A percentile compares a stretch with the other conserved stretches of the same genome.
phyloP scores from a whole-genome alignment of 2,329 filamentous ascomycete genomes.

The Pseudopithomyces maydicus region DNA sequence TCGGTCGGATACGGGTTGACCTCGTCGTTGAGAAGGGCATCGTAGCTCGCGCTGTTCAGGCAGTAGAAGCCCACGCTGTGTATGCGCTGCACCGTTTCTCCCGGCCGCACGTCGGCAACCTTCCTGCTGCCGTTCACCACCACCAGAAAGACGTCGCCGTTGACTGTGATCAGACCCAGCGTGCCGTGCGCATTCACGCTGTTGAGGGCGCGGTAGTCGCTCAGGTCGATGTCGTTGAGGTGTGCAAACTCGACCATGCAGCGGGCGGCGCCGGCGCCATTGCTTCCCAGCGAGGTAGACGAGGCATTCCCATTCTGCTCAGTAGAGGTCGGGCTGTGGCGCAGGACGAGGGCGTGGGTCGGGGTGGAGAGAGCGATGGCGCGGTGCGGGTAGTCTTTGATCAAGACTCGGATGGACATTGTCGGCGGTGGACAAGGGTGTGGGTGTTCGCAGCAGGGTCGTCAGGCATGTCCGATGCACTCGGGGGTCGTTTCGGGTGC shows the following conservation, averaged over 20 bases:
- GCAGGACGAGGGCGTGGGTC: conserved; percentile 81
- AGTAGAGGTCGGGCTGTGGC: conserved; percentile 71
- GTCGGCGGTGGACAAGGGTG: conserved; percentile 21
- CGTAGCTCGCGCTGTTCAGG: conserved; percentile 83
- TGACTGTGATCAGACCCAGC: conserved; percentile 82
- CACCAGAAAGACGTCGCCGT: conserved; percentile 85
- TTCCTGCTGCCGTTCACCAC: conserved; percentile 80
- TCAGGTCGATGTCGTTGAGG: conserved; percentile 67
- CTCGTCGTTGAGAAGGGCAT: conserved; percentile 69
- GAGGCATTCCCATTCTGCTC: conserved; percentile 62
- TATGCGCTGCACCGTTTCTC: conserved; percentile 89
- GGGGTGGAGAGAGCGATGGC: conserved; percentile 84
- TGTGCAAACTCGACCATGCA: conserved; percentile 90
- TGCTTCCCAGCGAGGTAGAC: conserved; percentile 55
- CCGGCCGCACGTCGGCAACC: conserved; percentile 81
- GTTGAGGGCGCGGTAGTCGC: conserved; percentile 77
- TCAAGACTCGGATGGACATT: conserved; percentile 71
- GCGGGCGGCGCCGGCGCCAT: conserved; percentile 52
- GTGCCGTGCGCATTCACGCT: conserved; percentile 81
- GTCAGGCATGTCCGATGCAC: conserved; percentile 29
- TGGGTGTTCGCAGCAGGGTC: conserved; percentile 7
- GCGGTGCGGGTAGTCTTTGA: conserved; percentile 85
- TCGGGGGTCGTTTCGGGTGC: background rate
- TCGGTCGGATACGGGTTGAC: conserved; percentile 61
- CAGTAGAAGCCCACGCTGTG: conserved; percentile 89